Evolutionary conservation across 805 yeast species (phyloP).

Genomic region (Candida tammaniensis): DNA sequence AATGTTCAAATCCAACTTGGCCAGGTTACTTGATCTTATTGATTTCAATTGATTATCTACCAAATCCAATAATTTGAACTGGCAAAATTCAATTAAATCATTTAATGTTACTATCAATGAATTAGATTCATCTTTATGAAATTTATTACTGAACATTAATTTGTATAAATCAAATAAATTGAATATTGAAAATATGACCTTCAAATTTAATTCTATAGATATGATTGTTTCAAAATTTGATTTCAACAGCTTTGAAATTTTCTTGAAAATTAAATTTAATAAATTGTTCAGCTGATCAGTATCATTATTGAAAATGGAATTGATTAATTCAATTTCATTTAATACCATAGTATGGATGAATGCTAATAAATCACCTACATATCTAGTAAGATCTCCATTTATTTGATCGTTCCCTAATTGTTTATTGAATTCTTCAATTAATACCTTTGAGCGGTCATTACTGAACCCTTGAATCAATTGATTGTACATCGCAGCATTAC

Average conservation of each 20-base stretch:
- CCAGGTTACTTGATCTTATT: constrained; percentile 33
- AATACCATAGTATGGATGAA: constrained; percentile 83
- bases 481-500: constrained; percentile 51
- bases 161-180: constrained; percentile 66
- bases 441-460: constrained; percentile 61
- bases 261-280: constrained; percentile 48
- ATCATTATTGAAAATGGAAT: constrained; percentile 49
- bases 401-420: constrained; percentile 29
- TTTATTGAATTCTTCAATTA: constrained; percentile 64
- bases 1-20: constrained; percentile 37
- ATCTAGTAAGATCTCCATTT: constrained; percentile 65
- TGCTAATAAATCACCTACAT: constrained; percentile 84
- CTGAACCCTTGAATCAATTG: constrained; percentile 61
- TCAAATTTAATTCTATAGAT: constrained; percentile 58
- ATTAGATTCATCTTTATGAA: constrained; percentile 11
- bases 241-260: constrained; percentile 58
- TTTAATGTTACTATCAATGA: constrained; percentile 21
- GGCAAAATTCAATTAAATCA: constrained; percentile 23
- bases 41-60: constrained; percentile 30
- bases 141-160: constrained; percentile 59
- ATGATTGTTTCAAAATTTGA: constrained; percentile 67
- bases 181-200: constrained; percentile 54
- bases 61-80: constrained; percentile 24
- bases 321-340: constrained; percentile 78
- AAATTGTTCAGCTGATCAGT: constrained; percentile 24